Conservation (phyloP, 2,329 filamentous ascomycete species). For the Ascochyta clinopodiicola region DNA sequence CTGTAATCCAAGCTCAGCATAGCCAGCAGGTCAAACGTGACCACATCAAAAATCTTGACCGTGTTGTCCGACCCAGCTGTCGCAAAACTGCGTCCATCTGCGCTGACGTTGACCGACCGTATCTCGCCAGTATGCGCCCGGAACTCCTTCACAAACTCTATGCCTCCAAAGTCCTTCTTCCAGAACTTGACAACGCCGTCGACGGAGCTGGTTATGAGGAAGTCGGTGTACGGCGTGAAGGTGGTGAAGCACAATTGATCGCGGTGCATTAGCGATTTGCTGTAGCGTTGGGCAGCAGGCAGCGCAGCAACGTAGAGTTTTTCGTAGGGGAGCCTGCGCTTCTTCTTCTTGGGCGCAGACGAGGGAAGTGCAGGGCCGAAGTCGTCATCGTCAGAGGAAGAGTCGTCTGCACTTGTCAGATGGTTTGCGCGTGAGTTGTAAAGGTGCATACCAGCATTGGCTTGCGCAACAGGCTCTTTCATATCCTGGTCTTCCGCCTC, state of each 20-base stretch:
- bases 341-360: constrained; percentile 83
- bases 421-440: constrained; percentile 13
- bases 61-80: constrained; percentile 81
- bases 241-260: constrained; percentile 89
- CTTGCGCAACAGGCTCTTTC: constrained; percentile 18
- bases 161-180: constrained; percentile 90
- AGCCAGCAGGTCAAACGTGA: constrained; percentile 71
- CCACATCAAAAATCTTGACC: constrained; percentile 77
- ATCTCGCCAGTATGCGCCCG: constrained; percentile 88
- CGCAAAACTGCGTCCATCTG: constrained; percentile 91
- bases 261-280: constrained; percentile 97
- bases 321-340: constrained; percentile 88
- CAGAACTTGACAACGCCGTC: constrained; percentile 99
- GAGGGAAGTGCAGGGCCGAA: constrained; percentile 92
- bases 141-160: constrained; percentile 99
- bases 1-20: constrained; percentile 79
- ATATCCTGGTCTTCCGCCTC: constrained; percentile 24
- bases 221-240: constrained; percentile 89
- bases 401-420: constrained; percentile 52
- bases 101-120: constrained; percentile 80
- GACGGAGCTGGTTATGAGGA: constrained; percentile 89
- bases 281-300: constrained; percentile 79
- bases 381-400: constrained; percentile 77
- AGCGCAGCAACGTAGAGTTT: constrained; percentile 93
- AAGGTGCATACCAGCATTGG: constrained; percentile 20